These are phyloP conservation scores for Pseudogymnoascus pannorum DNA, from an alignment of 2,329 filamentous ascomycete species.

Conservation along the genomic window DNA sequence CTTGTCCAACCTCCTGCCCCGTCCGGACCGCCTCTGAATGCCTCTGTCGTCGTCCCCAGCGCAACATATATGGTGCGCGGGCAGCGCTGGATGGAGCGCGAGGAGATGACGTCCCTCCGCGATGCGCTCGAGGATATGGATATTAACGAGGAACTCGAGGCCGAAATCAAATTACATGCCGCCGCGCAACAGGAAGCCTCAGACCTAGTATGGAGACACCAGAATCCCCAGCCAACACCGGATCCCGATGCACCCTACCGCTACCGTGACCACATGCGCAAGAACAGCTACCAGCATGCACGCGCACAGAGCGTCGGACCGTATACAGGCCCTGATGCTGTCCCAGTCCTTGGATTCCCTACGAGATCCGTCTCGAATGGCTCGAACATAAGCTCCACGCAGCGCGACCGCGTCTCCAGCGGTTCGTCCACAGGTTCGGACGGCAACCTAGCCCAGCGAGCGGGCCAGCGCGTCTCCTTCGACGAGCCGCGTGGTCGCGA, in stretches of 20 bases:
- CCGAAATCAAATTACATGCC: conserved; percentile 56
- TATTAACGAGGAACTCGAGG: conserved; percentile 34
- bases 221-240: conserved; percentile 45
- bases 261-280: conserved; percentile 62
- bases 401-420: conserved; percentile 30
- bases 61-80: conserved; percentile 67
- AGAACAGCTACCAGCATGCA: conserved; percentile 63
- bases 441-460: not conserved
- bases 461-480: not conserved
- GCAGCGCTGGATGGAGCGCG: conserved; percentile 72
- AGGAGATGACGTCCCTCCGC: conserved; percentile 63
- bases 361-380: conserved; percentile 26
- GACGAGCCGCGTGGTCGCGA: not conserved
- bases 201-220: conserved; percentile 71
- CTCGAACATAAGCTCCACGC: conserved; percentile 31
- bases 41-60: conserved; percentile 56
- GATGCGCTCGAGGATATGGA: conserved; percentile 70
- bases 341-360: not conserved
- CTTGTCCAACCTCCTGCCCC: conserved; percentile 14
- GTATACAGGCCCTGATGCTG: conserved; percentile 39
- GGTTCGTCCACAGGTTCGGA: conserved; percentile 15
- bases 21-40: conserved; percentile 38
- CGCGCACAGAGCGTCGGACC: conserved; percentile 52
- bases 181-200: conserved; percentile 71
- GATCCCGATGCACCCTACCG: conserved; percentile 54